Evolutionary conservation across 2,329 filamentous ascomycete species (phyloP), one percentile per base, ranked within the genome.

Genomic region (Rhinocladiella similis): DNA sequence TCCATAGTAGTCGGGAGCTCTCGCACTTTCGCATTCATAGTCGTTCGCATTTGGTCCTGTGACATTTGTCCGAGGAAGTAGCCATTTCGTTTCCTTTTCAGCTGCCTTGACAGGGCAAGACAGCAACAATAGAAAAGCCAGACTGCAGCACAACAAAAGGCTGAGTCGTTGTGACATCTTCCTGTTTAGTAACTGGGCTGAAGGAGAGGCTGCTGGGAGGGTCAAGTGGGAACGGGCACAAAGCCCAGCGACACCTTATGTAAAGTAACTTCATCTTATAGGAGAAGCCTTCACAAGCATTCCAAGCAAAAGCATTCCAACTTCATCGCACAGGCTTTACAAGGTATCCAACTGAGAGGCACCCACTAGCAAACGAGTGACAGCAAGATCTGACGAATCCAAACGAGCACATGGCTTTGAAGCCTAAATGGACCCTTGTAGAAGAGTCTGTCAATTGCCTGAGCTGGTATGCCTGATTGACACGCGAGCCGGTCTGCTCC

Each of bases 1-100:
- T 22, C 55, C 55, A 33, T 57, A 57, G 46, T 57, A 57, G 41
- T 57, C 55, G 10, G 55, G 22, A 16, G 55, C 55, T 20, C 55
- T 7, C 20, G 43, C 55, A 42, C 50, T 53, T n/a, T 53, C 45
- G 29, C 55, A 57, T 41, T 54, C 25, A 50, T 49, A 57, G 39
- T 57, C 50, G 20, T 49, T 38, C 35, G 35, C 13, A 16, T 16
- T 39, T 3, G 55, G 55, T 6, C 50, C 55, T 5, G 55, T 57
- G 18, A 54, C 47, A 42, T 57, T 57, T 4, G 47, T 49, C 19
- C 50, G 50, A 45, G 55, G 55, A 14, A 57, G 16, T 33, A 57
- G 55, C 50, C 35, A 38, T 38, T 47, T 54, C 19, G 18, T 33
- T 16, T 48, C 35, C n/a, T 43, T 43, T 22, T 47, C 51, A n/a